These are phyloP conservation scores for Flaveria trinervia DNA, from an alignment of 129 eudicot genomes.

Conservation along the genomic window DNA sequence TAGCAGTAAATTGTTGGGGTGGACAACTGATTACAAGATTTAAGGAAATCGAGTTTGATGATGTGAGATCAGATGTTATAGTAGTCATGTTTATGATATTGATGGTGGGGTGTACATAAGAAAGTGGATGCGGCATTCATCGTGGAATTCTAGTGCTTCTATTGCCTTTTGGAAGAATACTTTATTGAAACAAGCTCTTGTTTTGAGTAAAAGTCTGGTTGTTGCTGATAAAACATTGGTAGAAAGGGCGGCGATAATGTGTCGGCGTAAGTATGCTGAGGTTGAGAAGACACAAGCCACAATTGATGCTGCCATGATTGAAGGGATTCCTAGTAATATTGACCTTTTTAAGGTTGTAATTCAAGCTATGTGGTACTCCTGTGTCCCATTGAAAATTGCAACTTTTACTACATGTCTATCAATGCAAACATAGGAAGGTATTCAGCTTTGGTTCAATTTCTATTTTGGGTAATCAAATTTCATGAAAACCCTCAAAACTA, in stretches of 20 bases:
- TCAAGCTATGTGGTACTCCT: neutral
- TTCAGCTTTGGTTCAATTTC: neutral
- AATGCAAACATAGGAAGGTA: neutral
- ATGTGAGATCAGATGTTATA: slow-evolving; percentile 38
- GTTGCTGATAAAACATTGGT: slow-evolving; percentile 76
- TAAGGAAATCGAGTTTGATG: slow-evolving; percentile 28
- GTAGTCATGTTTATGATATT: slow-evolving; percentile 58
- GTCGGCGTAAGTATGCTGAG: slow-evolving; percentile 56
- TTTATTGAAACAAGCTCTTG: slow-evolving; percentile 49
- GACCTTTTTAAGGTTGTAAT: slow-evolving; percentile 91
- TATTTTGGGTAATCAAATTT: neutral
- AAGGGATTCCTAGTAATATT: slow-evolving; percentile 95
- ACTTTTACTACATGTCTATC: neutral
- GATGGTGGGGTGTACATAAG: slow-evolving; percentile 85
- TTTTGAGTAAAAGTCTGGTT: slow-evolving; percentile 72
- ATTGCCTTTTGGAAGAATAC: slow-evolving; percentile 74
- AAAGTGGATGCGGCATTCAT: slow-evolving; percentile 81
- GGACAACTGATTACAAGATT: slow-evolving; percentile 61
- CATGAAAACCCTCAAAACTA: neutral
- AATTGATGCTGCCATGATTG: slow-evolving; percentile 95
- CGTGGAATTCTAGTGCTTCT: slow-evolving; percentile 83
- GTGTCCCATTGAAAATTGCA: slow-evolving; percentile 4
- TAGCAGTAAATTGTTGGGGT: slow-evolving; percentile 92
- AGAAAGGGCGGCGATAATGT: slow-evolving; percentile 64
- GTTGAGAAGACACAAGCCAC: slow-evolving; percentile 95